Percentiles rank a stretch among this genome's conserved stretches.
These are phyloP conservation scores for Populus hybrid DNA, from an alignment of 441 rosid species.

Conservation along the genomic window DNA sequence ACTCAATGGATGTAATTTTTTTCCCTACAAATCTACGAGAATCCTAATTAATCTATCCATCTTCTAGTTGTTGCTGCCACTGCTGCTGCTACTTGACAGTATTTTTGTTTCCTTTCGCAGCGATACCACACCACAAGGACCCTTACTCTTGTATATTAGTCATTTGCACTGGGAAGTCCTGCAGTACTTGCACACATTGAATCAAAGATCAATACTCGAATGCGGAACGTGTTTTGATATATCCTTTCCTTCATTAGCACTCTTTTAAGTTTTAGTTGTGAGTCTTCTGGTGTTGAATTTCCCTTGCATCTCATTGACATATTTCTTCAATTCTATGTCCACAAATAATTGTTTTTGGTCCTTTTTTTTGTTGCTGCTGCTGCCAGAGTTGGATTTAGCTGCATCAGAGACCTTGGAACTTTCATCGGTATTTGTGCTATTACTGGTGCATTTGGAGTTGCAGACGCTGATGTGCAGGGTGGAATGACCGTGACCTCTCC, in stretches of 20 bases:
- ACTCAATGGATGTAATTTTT: too few relatives aligned
- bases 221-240: conserved; percentile 53
- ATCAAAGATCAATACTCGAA: conserved; percentile 54
- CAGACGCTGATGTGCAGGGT: conserved; percentile 74
- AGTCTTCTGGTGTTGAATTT: conserved; percentile 22
- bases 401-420: conserved; percentile 54
- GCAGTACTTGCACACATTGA: conserved; percentile 49
- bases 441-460: conserved; percentile 60
- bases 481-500: conserved; percentile 74
- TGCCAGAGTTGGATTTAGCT: conserved; percentile 53
- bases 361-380: not conserved
- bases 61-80: not conserved
- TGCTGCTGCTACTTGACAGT: not conserved
- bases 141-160: conserved; percentile 76
- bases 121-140: conserved; percentile 63
- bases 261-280: conserved; percentile 50
- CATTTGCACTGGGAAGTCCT: conserved; percentile 59
- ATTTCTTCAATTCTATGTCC: not conserved
- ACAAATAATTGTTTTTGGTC: not conserved
- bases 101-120: conserved; percentile 35
- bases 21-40: too few relatives aligned
- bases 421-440: conserved; percentile 54
- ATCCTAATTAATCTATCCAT: too few relatives aligned
- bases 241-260: conserved; percentile 48
- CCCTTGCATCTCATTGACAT: not conserved